Conservation (phyloP, 441 rosid species). For the Populus hybrid region DNA sequence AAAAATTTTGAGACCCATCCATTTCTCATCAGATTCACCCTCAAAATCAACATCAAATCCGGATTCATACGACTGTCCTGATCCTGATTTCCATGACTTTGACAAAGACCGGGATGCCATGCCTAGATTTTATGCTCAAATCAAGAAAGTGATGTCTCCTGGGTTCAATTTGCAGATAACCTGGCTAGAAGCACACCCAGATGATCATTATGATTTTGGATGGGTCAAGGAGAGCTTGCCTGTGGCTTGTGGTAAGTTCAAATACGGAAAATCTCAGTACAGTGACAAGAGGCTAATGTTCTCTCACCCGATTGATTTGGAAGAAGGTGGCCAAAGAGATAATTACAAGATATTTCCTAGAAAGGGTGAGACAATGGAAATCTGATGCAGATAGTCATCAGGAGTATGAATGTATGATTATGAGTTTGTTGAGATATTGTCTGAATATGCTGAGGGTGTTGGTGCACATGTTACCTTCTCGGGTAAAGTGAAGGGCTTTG, state of each 20-base stretch:
- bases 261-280: conserved; percentile 32
- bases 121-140: conserved; percentile 71
- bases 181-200: conserved; percentile 63
- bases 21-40: neutral
- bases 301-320: conserved; percentile 50
- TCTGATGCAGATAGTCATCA: conserved; percentile 24
- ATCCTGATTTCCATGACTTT: conserved; percentile 61
- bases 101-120: conserved; percentile 43
- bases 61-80: conserved; percentile 35
- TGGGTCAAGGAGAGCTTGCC: conserved; percentile 48
- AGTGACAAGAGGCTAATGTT: conserved; percentile 45
- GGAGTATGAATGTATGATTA: conserved; percentile 55
- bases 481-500: conserved; percentile 70
- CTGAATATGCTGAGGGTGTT: conserved; percentile 35
- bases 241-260: conserved; percentile 59
- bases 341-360: conserved; percentile 52
- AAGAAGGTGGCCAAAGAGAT: conserved; percentile 17
- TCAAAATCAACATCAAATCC: conserved; percentile 27
- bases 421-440: conserved; percentile 73
- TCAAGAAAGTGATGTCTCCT: conserved; percentile 39
- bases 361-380: conserved; percentile 48
- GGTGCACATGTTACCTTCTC: conserved; percentile 53
- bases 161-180: conserved; percentile 45
- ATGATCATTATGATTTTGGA: conserved; percentile 34
- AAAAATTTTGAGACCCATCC: conserved; percentile 11